Base-by-base conservation (phyloP, 2,329 filamentous ascomycete genomes). In the Colletotrichum chrysophilum region DNA sequence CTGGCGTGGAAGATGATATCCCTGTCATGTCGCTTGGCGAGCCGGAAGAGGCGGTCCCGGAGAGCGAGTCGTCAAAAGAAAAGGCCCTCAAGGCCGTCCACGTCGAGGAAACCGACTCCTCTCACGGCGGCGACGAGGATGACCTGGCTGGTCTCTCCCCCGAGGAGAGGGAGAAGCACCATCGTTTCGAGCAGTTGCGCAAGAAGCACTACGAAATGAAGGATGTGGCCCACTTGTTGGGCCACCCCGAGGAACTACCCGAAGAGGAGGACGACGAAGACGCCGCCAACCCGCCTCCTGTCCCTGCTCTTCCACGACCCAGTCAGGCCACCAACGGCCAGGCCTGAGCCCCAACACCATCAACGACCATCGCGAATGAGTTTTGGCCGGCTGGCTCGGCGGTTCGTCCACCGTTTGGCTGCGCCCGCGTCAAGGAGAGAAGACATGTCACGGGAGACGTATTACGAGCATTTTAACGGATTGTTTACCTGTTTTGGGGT, bases 191-290 rank as follows among this genome's bases (percentile, higher is more conserved):
- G 87, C 90, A 95, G 86, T 90, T 95, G 88, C 92, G 97, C 82
- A 98, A 97, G 92, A 96, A 93, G 88, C 97, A 99, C 86, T 99
- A 99, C 86, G 97, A 99, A 89, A 99, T 99, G 97, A 95, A 92
- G 87, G 94, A 97, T 82, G 96, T 98, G 74, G 98, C 97, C 81
- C 91, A 93, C 81, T 86, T 98, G 69, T 91, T 99, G 78, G 96
- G 95, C 16, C 93, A 95, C 81, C 92, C 93, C 5, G 93, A 94
- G 81, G 88, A 91, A 5, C 80, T 94, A 62, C 91, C 92, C 65
- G 91, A 91, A 56, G 92, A 92, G 60, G 91, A 92, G 16, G 90
- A 91, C 3, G 91, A 92, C 4, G 83, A 84, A 6, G 82, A 81
- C 9, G 82, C 81, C 10, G 79, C 77, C 10, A 80, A 84, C 70